Evolutionary conservation across 768 basidiomycete genomes (phyloP), one percentile per base, ranked within the genome.

Genomic region (Sutorius australiensis): DNA sequence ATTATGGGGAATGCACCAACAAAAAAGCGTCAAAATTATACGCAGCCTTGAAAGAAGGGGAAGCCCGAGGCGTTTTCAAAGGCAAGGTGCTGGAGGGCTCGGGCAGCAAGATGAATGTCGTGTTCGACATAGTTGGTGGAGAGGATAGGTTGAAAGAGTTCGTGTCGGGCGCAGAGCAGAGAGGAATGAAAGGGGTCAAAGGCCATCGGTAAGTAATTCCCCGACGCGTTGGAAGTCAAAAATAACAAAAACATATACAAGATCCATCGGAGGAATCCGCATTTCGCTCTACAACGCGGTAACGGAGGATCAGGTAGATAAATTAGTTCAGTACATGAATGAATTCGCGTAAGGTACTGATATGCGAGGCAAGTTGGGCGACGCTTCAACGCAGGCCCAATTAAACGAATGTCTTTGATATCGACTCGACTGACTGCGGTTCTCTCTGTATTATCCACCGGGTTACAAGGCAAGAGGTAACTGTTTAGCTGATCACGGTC

Each of bases 71-170:
- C 0, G 72, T 91, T 51, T 82, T 91, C 61, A 79, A 72, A 60
- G 67, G 79, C 19, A 89, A 87, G 64, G 94, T 95, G 17, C 76
- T 81, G 63, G 77, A 79, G 52, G 87, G 82, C 6, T 83, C 85
- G 44, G 80, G 87, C 54, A 98, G 95, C 70, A 89, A 89, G 84
- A 98, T 98, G 95, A 99, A 99, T 67, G 78, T 92, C 14, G 89
- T 92, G 0, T 98, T 98, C 70, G 80, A 82, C 48, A 74, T 95
- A 12, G 58, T 82, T 12, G 88, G 84, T 0, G 87, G 84, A 0
- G 85, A 89, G n/a, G 87, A 79, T 1, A 78, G 76, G 17, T 77
- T 97, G 68, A 80, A 81, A 61, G 71, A 74, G 61, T 98, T 98
- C 68, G 67, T 98, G 58, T 76, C 79, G 17, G 92, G 88, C 10